Conservation (phyloP, 2,329 filamentous ascomycete species). For the Botrytis pseudocinerea region DNA sequence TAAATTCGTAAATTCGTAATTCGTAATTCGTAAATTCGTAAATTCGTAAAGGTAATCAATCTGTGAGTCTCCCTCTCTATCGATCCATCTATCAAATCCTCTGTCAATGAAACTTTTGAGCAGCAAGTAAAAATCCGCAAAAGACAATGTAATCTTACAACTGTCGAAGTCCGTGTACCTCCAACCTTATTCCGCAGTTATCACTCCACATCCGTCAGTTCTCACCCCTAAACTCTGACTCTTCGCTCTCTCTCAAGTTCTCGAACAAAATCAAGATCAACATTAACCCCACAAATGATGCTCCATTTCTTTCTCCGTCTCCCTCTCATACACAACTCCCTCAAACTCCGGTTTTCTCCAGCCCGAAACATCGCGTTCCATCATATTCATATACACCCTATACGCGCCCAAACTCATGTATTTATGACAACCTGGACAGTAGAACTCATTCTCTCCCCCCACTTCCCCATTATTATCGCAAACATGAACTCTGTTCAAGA, state of each 20-base stretch:
- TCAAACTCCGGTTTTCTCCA: constrained; percentile 6
- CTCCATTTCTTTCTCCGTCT: not conserved
- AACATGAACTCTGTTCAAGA: not conserved
- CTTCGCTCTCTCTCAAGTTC: not conserved
- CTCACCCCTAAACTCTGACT: not conserved
- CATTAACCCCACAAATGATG: not conserved
- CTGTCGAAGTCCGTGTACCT: not conserved
- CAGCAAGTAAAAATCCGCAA: not conserved
- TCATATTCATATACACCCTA: constrained; percentile 6
- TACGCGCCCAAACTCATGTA: constrained; percentile 10
- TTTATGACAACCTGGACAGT: constrained; percentile 14
- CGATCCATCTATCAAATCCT: not conserved
- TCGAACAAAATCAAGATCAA: not conserved
- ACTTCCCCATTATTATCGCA: not conserved
- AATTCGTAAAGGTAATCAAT: not conserved
- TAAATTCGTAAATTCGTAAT: not conserved
- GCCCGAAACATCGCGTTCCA: not conserved
- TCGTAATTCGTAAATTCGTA: not conserved
- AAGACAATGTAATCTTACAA: not conserved
- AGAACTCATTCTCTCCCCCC: not conserved
- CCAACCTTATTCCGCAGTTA: not conserved
- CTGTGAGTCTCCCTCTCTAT: not conserved
- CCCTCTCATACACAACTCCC: constrained; percentile 7
- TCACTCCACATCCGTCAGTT: not conserved
- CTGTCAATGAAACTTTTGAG: not conserved